Conservation (phyloP, 1,284 basidiomycete species). For the Acaromyces ingoldii region DNA sequence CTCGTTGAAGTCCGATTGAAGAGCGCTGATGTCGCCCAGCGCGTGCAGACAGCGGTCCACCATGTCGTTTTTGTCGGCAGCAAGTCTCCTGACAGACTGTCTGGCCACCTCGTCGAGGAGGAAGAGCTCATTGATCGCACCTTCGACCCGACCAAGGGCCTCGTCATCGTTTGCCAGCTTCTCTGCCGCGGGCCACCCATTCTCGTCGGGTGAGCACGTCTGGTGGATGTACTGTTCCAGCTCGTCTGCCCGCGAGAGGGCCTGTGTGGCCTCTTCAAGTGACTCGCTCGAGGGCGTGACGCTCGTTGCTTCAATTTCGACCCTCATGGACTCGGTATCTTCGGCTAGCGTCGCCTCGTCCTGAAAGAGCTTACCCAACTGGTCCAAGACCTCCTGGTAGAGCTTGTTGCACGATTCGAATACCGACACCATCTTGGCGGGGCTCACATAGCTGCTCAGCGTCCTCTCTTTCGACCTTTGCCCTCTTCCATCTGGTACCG, state of each 20-base stretch:
- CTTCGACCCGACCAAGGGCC: constrained; percentile 16
- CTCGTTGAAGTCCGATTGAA: constrained; percentile 48
- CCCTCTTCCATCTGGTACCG: too few species aligned
- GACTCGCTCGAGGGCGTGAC: constrained; percentile 32
- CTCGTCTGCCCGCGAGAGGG: constrained; percentile 17
- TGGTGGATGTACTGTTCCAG: constrained; percentile 21
- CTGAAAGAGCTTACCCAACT: constrained; percentile 23
- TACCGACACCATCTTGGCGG: constrained; percentile 33
- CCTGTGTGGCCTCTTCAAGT: constrained; percentile 25
- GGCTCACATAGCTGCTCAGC: constrained; percentile 42
- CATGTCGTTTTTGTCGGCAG: constrained; percentile 47
- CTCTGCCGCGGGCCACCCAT: constrained; percentile 43
- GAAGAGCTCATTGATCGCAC: constrained; percentile 28
- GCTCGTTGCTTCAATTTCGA: constrained; percentile 34
- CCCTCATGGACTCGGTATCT: constrained; percentile 24
- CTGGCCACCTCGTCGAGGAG: constrained; percentile 34
- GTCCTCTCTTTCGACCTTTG: constrained; percentile 14
- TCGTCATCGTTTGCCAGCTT: constrained; percentile 14
- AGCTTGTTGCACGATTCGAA: constrained; percentile 32
- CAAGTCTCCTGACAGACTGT: constrained; percentile 31
- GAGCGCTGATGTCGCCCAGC: constrained; percentile 44
- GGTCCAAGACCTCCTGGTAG: constrained; percentile 24
- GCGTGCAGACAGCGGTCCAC: constrained; percentile 36
- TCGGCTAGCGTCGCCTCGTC: constrained; percentile 23
- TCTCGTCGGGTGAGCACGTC: constrained; percentile 30